Base-by-base conservation (phyloP, 352 stramenopile species). In the Phytophthora pisi region DNA sequence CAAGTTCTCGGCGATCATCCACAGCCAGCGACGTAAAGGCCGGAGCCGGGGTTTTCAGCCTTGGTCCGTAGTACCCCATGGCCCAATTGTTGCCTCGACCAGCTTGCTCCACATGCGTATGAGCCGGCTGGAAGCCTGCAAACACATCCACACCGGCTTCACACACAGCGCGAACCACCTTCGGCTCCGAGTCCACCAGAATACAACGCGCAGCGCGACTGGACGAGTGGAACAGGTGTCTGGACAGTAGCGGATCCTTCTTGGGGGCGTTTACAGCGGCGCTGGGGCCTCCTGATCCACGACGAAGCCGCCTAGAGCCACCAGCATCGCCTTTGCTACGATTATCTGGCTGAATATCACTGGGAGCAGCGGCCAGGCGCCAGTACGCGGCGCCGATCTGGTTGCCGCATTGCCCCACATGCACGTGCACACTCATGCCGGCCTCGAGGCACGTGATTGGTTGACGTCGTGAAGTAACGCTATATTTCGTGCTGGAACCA, bases 81-180 rank as follows among this genome's bases (percentile, higher is more conserved):
- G 88, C 88, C 89, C 89, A 97, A 73, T 96, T 96, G 64, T 97
- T 97, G 53, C 85, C 88, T 51, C 89, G 88, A 15, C 89, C 89
- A 24, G 78, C 72, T 38, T 93, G 84, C 51, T 93, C 83, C 36
- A 81, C 73, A 51, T 88, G 83, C 13, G 75, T 70, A 53, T 84
- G 74, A 26, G 83, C 76, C 3, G 84, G 81, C 28, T 70, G 59
- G 24, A 84, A 75, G 20, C n/a, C 36, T 28, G n/a, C 50, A 30
- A 5, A 20, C 46, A 36, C 28, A 23, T 63, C 45, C 26, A 2
- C n/a, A 18, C 0, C 53, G 51, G 2, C 16, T 51, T 36, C 54
- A 50, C 47, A 69, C 42, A 91, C 59, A 10, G 81, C 59, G 5
- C 65, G 71, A 31, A 93, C 74, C 47, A 89, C 87, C 68, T 93